Evolutionary conservation across 78 protist genomes (phyloP), one percentile per base, ranked within the genome.

Genomic region (Anaeramoeba flamelloides): DNA sequence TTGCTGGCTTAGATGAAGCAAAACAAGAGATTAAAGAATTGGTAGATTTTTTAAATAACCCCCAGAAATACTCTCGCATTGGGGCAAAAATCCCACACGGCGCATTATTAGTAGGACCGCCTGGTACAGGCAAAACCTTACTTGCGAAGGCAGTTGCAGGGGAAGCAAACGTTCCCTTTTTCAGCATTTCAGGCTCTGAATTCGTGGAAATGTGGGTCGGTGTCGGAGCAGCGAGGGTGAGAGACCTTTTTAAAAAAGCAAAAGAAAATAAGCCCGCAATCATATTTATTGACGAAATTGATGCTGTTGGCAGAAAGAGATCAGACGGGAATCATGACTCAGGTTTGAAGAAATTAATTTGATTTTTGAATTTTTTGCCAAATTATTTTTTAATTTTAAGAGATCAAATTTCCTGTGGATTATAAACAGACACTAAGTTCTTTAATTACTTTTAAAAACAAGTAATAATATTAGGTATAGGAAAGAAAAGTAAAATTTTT

Each of bases 131-230:
- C 4, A 85, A 85, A 3, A 85, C 88, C 3, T 79, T 85, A 12
- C 84, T 85, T 4, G 88, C 88, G 1, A 85, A 85, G 33, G 88
- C 88, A 81, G 86, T 40, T 12, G 88, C 88, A 36, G 99, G 99
- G 22, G 99, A 96, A 87, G 92, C 97, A 12, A 88, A 81, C 22
- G 97, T 94, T 2, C 97, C 98, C 33, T 95, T 95, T 85, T 84
- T 89, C 76, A 85, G 92, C 2, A 81, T 91, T 1, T 82, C 92
- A 2, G 98, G 98, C n/a, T 89, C 95, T 2, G 98, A 95, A 39
- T 95, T 94, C 36, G 79, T 91, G 0, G 97, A 94, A 82, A 94
- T 96, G 93, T 92, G 92, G 76, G 97, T 90, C 8, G 98, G 99
- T 41, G 93, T 92, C n/a, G 99, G 99, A 38, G 92, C 97, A 2